Percentiles rank a stretch among this genome's conserved stretches.
These are phyloP conservation scores for Eucalyptus paniculata DNA, from an alignment of 345 rosid species.

Conservation along the genomic window DNA sequence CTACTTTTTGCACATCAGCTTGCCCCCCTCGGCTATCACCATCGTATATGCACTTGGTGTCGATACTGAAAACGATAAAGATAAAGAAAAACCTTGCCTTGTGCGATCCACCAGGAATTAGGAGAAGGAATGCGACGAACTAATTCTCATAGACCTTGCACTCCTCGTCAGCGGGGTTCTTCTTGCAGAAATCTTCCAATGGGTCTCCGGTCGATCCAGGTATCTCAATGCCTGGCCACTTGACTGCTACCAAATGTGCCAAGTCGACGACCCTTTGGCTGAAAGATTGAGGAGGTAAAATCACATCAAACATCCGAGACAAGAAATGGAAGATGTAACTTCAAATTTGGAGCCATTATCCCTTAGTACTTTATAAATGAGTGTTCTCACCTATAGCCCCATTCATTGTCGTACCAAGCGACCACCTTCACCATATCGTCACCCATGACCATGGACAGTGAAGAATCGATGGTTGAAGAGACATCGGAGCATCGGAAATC, in stretches of 20 bases:
- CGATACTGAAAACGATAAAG: not conserved
- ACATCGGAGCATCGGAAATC: conserved; percentile 93
- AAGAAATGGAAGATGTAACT: not conserved
- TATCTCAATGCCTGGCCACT: conserved; percentile 66
- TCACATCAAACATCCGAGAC: not conserved
- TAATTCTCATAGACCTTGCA: conserved; percentile 90
- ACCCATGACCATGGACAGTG: conserved; percentile 96
- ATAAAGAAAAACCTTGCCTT: not conserved
- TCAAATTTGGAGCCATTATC: not conserved
- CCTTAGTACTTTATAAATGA: not conserved
- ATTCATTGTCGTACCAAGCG: conserved; percentile 98
- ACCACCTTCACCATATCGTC: conserved; percentile 98
- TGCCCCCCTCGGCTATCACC: not conserved
- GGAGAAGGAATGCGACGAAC: not conserved
- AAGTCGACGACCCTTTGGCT: conserved; percentile 98
- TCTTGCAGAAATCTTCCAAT: conserved; percentile 87
- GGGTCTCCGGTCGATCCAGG: conserved; percentile 71
- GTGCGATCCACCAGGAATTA: not conserved
- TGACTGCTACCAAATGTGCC: conserved; percentile 79
- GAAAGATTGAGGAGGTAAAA: not conserved
- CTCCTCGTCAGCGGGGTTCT: conserved; percentile 77
- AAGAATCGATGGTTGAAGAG: conserved; percentile 87
- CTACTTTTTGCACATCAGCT: not conserved
- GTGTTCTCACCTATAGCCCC: conserved; percentile 81
- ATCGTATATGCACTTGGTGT: not conserved